Evolutionary conservation across 768 basidiomycete species (phyloP), one percentile per base, ranked within the genome.

Genomic region (Mycena filopes): DNA sequence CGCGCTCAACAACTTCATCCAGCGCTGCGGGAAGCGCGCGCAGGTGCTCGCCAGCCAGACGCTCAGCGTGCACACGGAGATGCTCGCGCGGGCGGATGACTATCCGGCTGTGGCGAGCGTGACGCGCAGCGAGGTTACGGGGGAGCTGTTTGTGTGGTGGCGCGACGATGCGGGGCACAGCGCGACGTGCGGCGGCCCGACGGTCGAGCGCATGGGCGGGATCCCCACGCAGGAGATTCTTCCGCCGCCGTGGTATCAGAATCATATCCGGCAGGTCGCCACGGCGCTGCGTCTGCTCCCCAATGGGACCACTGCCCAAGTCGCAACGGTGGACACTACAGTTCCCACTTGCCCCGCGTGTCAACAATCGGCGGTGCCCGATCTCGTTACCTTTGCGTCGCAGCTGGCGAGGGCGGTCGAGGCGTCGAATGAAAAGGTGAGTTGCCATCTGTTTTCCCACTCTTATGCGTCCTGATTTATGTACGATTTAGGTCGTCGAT

Each of bases 21-120:
- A 62, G 38, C 60, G 62, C 47, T 63, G 62, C 18, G 55, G 47
- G 40, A 38, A 50, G 29, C 62, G 62, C 10, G 61, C 61, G 7
- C 61, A 63, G 40, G 7, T 8, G 9, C 33, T 55, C 47, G 40
- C 45, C 4, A 31, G 23, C 12, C 41, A 33, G 5, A 63, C 62
- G 0, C n/a, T 38, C n/a, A 43, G 54, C 18, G 54, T 63, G 0
- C 62, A 49, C 54, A 8, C 0, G 3, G 54, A 55, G 18, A 48
- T 55, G 25, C 38, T 63, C 26, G 40, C 46, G 4, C 25, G 46
- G 2, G 18, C 21, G 15, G 54, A 40, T 6, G 33, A 63, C 0
- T 41, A 55, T 11, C 20, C 11, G 28, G 18, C 33, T 7, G n/a
- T 50, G 3, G 18, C 13, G 4, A 21, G 55, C 6, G 13, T 45